Evolutionary conservation across 2,329 filamentous ascomycete species (phyloP).

Genomic region (Hypoxylon sp.): DNA sequence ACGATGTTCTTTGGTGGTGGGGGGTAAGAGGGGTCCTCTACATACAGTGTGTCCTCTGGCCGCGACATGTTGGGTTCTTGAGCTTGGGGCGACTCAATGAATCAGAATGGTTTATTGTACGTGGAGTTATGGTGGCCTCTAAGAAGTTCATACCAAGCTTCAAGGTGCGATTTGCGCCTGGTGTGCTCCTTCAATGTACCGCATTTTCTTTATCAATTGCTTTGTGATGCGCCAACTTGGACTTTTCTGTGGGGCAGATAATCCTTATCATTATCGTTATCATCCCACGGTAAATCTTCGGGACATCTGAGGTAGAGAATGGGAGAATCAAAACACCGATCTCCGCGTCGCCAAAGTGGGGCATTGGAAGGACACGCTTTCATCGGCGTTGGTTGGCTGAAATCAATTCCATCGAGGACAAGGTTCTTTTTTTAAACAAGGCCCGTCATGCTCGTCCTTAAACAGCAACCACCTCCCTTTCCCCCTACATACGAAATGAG

Average conservation of each 20-base stretch:
- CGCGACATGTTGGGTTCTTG: conserved; percentile 81
- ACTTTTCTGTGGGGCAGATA: conserved; percentile 51
- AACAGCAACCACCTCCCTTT: conserved; percentile 30
- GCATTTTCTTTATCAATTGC: conserved; percentile 27
- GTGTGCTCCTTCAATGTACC: background rate
- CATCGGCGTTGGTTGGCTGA: conserved; percentile 22
- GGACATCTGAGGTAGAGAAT: background rate
- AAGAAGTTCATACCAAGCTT: background rate
- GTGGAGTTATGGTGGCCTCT: background rate
- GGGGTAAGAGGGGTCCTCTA: conserved; percentile 54
- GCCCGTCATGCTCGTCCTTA: conserved; percentile 27
- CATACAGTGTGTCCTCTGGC: conserved; percentile 91
- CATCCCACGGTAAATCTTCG: conserved; percentile 41
- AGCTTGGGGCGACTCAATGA: conserved; percentile 2
- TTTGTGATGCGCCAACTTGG: conserved; percentile 35
- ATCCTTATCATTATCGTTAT: conserved; percentile 45
- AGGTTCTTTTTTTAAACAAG: conserved; percentile 18
- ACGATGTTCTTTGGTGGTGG: conserved; percentile 38
- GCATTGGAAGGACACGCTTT: conserved; percentile 41
- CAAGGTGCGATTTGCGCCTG: background rate
- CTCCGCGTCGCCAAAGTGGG: conserved; percentile 21
- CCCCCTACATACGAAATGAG: conserved; percentile 37
- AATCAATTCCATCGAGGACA: conserved; percentile 20
- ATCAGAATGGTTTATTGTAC: background rate
- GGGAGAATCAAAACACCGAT: conserved; percentile 35